Evolutionary conservation across 202 grass and related monocot species (phyloP).

Genomic region (Sporobolus alterniflorus): DNA sequence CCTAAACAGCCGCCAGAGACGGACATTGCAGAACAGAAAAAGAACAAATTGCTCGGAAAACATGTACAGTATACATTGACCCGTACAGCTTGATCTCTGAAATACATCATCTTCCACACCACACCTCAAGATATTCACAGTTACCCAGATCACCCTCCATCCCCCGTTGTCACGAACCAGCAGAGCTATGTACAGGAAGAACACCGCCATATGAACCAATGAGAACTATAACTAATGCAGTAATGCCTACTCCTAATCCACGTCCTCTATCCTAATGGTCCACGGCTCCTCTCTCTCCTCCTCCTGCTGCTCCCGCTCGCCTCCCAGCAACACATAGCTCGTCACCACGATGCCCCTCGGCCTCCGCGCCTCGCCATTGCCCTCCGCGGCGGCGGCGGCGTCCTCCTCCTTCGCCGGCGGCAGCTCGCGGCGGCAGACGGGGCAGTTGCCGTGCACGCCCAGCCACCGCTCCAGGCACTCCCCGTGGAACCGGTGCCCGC

Average conservation of each 20-base stretch:
- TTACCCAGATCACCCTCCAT: not conserved
- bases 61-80: not conserved
- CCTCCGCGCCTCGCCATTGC: constrained; percentile 20
- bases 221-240: not conserved
- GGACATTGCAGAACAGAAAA: not conserved
- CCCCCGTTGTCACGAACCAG: too few relatives aligned
- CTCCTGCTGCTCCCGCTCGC: constrained; percentile 8
- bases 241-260: constrained; percentile 36
- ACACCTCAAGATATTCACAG: not conserved
- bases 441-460: constrained; percentile 77
- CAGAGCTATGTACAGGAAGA: constrained; percentile 22
- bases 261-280: constrained; percentile 52
- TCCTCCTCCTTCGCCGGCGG: constrained; percentile 41
- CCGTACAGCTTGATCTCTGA: not conserved
- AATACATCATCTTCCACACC: not conserved
- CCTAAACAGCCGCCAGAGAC: too few relatives aligned
- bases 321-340: constrained; percentile 41
- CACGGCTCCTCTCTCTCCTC: constrained; percentile 37
- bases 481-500: constrained; percentile 79
- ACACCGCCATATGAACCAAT: constrained; percentile 15
- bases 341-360: constrained; percentile 29
- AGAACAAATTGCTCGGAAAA: not conserved
- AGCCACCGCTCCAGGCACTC: constrained; percentile 82
- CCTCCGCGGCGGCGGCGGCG: not conserved
- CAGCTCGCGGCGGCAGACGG: constrained; percentile 67